Conservation (phyloP, 2,329 filamentous ascomycete species). For the Hirsutella thompsonii region DNA sequence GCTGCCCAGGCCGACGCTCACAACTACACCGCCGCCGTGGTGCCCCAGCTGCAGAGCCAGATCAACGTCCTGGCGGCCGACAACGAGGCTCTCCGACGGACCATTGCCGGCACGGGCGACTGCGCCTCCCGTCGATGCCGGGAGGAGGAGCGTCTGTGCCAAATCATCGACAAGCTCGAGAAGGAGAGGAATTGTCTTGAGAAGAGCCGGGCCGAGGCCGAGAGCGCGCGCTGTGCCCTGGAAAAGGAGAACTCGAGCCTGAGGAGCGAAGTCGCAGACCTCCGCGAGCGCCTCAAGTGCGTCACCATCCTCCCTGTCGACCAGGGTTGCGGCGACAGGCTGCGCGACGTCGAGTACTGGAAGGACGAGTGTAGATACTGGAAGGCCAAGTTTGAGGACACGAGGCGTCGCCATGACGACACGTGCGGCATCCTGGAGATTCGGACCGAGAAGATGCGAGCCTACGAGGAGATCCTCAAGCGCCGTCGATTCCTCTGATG, state of each 20-base stretch:
- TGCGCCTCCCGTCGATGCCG: slow-evolving; percentile 15
- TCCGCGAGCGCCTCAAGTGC: slow-evolving; percentile 20
- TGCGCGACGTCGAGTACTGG: slow-evolving; percentile 21
- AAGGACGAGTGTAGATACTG: slow-evolving; percentile 17
- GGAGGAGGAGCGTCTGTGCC: slow-evolving; percentile 19
- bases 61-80: slow-evolving; percentile 22
- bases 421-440: slow-evolving; percentile 15
- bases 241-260: slow-evolving; percentile 22
- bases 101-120: slow-evolving; percentile 19
- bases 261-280: slow-evolving; percentile 19
- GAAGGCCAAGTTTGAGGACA: slow-evolving; percentile 16
- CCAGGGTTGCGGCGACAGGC: slow-evolving; percentile 17
- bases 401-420: slow-evolving; percentile 14
- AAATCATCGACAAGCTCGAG: slow-evolving; percentile 19
- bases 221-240: slow-evolving; percentile 20
- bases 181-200: slow-evolving; percentile 20
- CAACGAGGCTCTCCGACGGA: slow-evolving; percentile 25
- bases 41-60: slow-evolving; percentile 24
- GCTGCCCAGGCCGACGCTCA: slow-evolving; percentile 21
- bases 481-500: slow-evolving; percentile 16
- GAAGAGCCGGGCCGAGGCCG: slow-evolving; percentile 22
- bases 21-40: slow-evolving; percentile 16
- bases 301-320: slow-evolving; percentile 19
- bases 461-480: slow-evolving; percentile 21
- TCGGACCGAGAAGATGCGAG: slow-evolving; percentile 17